A percentile compares a stretch with the other conserved stretches of the same genome.
Evolutionary conservation across 2,329 filamentous ascomycete species (phyloP).

Genomic region (Xylariaceae sp.): DNA sequence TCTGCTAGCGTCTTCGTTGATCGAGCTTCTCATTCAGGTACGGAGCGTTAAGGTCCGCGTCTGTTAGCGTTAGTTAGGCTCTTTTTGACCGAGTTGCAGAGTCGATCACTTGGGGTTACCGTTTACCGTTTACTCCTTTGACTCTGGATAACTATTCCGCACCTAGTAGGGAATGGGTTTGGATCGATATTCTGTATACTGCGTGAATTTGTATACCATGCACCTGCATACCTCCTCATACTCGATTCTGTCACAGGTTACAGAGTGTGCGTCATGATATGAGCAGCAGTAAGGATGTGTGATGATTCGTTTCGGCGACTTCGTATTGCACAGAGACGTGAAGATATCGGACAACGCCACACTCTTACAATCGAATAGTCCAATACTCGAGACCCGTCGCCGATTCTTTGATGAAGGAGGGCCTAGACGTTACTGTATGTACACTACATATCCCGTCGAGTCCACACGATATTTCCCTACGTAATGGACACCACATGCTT

Average conservation of each 20-base stretch:
- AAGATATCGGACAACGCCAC: neutral
- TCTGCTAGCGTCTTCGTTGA: neutral
- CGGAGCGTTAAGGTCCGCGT: neutral
- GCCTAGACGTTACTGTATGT: neutral
- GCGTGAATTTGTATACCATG: neutral
- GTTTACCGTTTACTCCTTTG: neutral
- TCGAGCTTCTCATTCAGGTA: neutral
- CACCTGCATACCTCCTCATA: neutral
- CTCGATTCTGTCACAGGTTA: too few relatives aligned
- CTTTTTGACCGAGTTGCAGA: neutral
- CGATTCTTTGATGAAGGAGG: neutral
- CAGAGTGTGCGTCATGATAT: neutral
- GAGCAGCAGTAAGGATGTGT: neutral
- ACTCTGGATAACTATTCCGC: neutral
- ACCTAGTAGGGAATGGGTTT: too few relatives aligned
- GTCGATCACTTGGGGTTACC: neutral
- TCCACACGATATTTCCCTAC: too few relatives aligned
- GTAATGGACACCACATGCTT: too few relatives aligned
- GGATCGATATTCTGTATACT: too few relatives aligned
- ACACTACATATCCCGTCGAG: neutral
- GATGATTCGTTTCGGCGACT: neutral
- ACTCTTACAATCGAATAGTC: neutral
- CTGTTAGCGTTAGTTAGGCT: neutral
- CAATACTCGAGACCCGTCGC: neutral
- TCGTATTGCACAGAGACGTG: neutral